phyloP scores from a whole-genome alignment of 2,329 filamentous ascomycete genomes.

The Cladosporium sp. region DNA sequence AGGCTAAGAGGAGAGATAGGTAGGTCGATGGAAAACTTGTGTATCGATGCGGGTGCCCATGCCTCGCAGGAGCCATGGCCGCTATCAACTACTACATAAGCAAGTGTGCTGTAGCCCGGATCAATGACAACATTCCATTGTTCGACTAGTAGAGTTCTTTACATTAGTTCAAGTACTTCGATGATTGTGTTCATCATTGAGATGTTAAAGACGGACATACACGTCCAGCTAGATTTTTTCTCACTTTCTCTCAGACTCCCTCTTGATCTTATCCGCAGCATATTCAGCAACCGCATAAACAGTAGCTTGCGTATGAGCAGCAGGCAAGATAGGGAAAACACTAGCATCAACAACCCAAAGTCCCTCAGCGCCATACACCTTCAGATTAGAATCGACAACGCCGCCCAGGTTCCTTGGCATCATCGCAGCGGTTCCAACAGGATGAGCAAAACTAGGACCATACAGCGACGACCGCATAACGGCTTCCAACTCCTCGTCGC shows the following conservation, averaged over 20 bases:
- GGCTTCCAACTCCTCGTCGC: constrained; percentile 19
- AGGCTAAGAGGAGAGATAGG: not conserved
- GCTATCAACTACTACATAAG: no score
- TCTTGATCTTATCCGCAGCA: constrained; percentile 32
- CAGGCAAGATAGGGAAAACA: constrained; percentile 30
- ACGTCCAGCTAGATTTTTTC: no score
- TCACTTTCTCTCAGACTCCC: constrained; percentile 3
- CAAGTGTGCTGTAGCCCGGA: no score
- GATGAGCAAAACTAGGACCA: constrained; percentile 35
- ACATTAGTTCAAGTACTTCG: no score
- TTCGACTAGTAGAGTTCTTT: no score
- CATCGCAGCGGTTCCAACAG: constrained; percentile 37
- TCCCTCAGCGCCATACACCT: constrained; percentile 34
- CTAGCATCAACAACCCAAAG: constrained; percentile 36
- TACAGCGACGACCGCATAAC: constrained; percentile 19
- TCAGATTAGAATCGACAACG: constrained; percentile 34
- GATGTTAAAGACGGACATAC: no score
- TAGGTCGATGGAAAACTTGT: no score
- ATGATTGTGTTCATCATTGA: no score
- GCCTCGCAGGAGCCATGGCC: no score
- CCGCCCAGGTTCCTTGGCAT: constrained; percentile 17
- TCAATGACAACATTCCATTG: no score
- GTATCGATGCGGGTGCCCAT: no score
- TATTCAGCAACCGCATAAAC: constrained; percentile 32
- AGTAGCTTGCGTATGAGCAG: constrained; percentile 25